phyloP scores from a whole-genome alignment of 495 filamentous ascomycete species.

The Neurospora sp. region DNA sequence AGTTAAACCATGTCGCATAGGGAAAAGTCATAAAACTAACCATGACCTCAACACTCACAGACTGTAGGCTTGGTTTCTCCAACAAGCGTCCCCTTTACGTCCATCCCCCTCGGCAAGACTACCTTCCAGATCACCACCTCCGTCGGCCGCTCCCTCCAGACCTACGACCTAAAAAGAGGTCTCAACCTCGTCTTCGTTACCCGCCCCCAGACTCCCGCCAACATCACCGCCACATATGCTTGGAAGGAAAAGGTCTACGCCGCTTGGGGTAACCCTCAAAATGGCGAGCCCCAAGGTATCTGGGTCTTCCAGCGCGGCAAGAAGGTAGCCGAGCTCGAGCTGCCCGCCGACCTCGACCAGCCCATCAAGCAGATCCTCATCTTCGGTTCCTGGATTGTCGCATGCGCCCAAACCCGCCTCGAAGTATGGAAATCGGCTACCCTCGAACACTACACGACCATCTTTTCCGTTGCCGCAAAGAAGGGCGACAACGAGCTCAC shows the following conservation, averaged over 20 bases:
- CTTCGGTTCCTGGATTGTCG: constrained; percentile 89
- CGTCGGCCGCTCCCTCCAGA: constrained; percentile 79
- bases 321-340: constrained; percentile 62
- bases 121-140: constrained; percentile 97
- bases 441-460: constrained; percentile 80
- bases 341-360: constrained; percentile 48
- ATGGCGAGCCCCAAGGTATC: constrained; percentile 50
- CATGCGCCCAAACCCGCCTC: constrained; percentile 60
- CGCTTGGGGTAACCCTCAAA: constrained; percentile 60
- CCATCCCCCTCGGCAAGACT: constrained; percentile 78
- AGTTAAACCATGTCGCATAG: not conserved
- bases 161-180: constrained; percentile 82
- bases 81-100: constrained; percentile 78
- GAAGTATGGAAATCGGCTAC: constrained; percentile 84
- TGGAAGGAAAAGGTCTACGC: constrained; percentile 83
- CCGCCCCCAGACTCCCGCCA: constrained; percentile 72
- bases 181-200: constrained; percentile 88
- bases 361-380: constrained; percentile 69
- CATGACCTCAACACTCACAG: constrained; percentile 29
- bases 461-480: constrained; percentile 40
- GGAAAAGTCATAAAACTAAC: not conserved
- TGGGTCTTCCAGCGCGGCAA: constrained; percentile 96
- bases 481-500: constrained; percentile 52
- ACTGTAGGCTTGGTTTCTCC: constrained; percentile 90
- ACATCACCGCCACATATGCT: constrained; percentile 75